Evolutionary conservation across 495 filamentous ascomycete species (phyloP).

Genomic region (Penicillium chermesinum): DNA sequence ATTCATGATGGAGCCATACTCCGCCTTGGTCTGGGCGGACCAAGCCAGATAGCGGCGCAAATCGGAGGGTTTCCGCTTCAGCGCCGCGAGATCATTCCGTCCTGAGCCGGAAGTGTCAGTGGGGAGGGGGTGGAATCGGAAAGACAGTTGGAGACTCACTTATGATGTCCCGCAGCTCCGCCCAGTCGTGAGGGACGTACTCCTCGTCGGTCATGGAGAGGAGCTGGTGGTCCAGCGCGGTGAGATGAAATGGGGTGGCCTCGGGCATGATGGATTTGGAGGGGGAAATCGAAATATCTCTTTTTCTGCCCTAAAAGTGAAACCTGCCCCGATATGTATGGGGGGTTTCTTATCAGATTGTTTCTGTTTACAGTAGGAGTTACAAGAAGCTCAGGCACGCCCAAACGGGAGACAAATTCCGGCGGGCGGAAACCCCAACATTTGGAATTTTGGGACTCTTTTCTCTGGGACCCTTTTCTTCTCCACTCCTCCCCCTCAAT

Average conservation of each 20-base stretch:
- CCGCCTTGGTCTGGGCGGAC: constrained; percentile 59
- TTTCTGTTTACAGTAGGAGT: not conserved
- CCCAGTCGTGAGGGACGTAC: constrained; percentile 63
- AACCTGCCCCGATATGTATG: not conserved
- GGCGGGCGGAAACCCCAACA: constrained; percentile 19
- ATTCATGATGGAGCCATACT: constrained; percentile 73
- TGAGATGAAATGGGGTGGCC: constrained; percentile 54
- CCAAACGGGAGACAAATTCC: constrained; percentile 23
- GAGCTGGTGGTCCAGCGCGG: constrained; percentile 59
- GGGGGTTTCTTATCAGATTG: not conserved
- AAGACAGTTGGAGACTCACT: constrained; percentile 39
- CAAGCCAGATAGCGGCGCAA: constrained; percentile 78
- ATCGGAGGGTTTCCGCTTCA: constrained; percentile 80
- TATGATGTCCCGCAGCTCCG: constrained; percentile 61
- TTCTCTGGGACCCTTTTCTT: constrained; percentile 2
- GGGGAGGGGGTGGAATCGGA: constrained; percentile 2
- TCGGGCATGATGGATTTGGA: constrained; percentile 9
- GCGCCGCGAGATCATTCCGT: constrained; percentile 64
- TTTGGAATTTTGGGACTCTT: constrained; percentile 5
- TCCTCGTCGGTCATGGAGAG: constrained; percentile 67
- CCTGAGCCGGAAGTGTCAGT: constrained; percentile 33
- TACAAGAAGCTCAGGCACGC: not conserved
- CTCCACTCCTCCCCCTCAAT: constrained; percentile 8
- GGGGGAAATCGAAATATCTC: not conserved
- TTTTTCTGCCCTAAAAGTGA: not conserved